phyloP scores from a whole-genome alignment of 768 basidiomycete species.

The Boletus subparvulus region DNA sequence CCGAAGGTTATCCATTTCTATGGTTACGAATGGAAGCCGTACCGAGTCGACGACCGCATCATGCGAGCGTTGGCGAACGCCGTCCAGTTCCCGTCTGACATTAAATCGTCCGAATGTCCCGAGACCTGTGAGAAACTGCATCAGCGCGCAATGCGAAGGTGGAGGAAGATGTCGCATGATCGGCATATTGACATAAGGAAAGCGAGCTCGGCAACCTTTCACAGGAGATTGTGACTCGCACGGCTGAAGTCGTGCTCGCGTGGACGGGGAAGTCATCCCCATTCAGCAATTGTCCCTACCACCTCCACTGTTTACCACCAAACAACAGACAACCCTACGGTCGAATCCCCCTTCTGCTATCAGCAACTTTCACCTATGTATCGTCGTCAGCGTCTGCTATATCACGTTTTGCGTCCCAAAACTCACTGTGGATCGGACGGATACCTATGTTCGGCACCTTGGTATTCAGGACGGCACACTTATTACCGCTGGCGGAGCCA shows the following conservation, averaged over 20 bases:
- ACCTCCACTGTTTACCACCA: too few relatives aligned
- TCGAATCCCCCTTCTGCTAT: not conserved
- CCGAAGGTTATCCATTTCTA: not conserved
- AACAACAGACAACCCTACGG: too few relatives aligned
- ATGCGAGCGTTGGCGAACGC: not conserved
- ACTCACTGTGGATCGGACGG: not conserved
- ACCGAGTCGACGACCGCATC: not conserved
- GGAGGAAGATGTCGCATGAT: not conserved
- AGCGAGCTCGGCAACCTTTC: not conserved
- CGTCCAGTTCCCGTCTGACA: too few relatives aligned
- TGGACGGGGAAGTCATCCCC: not conserved
- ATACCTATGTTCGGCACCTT: not conserved
- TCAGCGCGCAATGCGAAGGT: not conserved
- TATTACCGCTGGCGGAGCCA: not conserved
- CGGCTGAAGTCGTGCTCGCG: not conserved
- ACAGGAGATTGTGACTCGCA: not conserved
- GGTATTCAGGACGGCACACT: not conserved
- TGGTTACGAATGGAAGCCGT: too few relatives aligned
- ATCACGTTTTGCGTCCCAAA: not conserved
- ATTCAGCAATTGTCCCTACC: not conserved
- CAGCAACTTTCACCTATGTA: not conserved
- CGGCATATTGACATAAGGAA: not conserved
- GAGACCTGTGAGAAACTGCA: not conserved
- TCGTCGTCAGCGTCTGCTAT: not conserved
- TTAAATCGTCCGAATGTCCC: too few relatives aligned